phyloP scores from a whole-genome alignment of 441 rosid genomes.

The Erysimum cheiri region DNA sequence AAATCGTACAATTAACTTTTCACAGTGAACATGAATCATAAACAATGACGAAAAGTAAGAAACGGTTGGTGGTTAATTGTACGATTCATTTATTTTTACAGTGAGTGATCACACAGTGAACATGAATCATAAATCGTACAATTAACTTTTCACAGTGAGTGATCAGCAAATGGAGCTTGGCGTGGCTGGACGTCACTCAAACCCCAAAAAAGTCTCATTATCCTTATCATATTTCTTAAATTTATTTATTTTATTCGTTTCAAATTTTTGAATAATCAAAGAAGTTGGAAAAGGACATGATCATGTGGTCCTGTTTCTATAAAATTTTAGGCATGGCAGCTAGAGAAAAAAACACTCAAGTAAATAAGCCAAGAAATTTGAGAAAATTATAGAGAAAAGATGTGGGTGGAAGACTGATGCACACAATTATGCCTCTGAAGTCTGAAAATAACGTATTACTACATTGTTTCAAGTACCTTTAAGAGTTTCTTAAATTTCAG shows the following conservation, averaged over 20 bases:
- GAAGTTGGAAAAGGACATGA: constrained; percentile 18
- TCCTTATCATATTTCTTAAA: constrained; percentile 10
- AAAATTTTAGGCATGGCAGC: constrained; percentile 20
- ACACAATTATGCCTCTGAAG: not conserved
- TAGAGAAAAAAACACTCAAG: constrained; percentile 10
- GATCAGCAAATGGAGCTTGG: constrained; percentile 28
- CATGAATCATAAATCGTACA: too few species aligned
- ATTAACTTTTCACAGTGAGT: not conserved
- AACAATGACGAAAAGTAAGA: constrained; percentile 18
- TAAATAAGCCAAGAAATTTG: not conserved
- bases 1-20: constrained; percentile 7
- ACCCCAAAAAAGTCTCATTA: constrained; percentile 16
- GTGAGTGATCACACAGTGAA: constrained; percentile 9
- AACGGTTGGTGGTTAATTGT: constrained; percentile 22
- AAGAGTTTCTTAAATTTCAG: not conserved
- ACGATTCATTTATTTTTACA: too few species aligned
- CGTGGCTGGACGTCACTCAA: constrained; percentile 39
- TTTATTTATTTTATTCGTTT: constrained; percentile 11
- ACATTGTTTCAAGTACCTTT: not conserved
- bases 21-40: constrained; percentile 1
- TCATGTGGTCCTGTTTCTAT: constrained; percentile 24
- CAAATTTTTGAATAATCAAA: not conserved
- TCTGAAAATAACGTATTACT: not conserved
- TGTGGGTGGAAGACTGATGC: not conserved
- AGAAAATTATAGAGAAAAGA: constrained; percentile 12